Percentiles rank a stretch among this genome's conserved stretches.
These are phyloP conservation scores for Pleurotus tuber-regium DNA, from an alignment of 768 basidiomycete genomes.

Conservation along the genomic window DNA sequence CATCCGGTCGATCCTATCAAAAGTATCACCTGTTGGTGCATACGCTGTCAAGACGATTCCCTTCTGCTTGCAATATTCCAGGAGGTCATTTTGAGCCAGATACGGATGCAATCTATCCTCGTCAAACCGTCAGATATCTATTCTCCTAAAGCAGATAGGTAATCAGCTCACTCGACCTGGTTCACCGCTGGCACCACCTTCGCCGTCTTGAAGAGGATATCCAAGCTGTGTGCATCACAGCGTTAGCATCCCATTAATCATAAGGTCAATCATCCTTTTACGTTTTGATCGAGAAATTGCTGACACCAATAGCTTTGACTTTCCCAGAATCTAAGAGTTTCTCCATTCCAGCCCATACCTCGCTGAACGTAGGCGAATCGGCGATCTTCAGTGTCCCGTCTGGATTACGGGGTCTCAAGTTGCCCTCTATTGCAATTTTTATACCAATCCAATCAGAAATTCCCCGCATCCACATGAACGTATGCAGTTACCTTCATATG, in stretches of 20 bases:
- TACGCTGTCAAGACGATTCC: constrained; percentile 52
- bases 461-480: too few relatives aligned
- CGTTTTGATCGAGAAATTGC: constrained; percentile 61
- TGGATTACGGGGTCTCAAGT: constrained; percentile 21
- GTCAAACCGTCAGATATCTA: too few relatives aligned
- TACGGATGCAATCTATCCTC: constrained; percentile 52
- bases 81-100: constrained; percentile 44
- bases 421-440: constrained; percentile 12
- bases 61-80: constrained; percentile 44
- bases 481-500: constrained; percentile 29
- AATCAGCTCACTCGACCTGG: constrained; percentile 43
- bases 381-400: constrained; percentile 33
- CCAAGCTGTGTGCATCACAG: constrained; percentile 29
- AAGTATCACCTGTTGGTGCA: constrained; percentile 38
- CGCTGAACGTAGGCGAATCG: constrained; percentile 32
- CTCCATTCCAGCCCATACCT: constrained; percentile 52
- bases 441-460: too few relatives aligned
- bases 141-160: too few relatives aligned
- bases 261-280: too few relatives aligned
- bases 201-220: constrained; percentile 36
- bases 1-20: background rate
- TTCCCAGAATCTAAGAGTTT: constrained; percentile 43
- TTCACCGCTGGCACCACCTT: constrained; percentile 46
- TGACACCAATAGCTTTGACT: constrained; percentile 52
- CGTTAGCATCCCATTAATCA: too few relatives aligned